Percentiles rank a stretch among this genome's conserved stretches.
These are phyloP conservation scores for Neurospora hispaniola DNA, from an alignment of 495 filamentous ascomycete species.

Conservation along the genomic window DNA sequence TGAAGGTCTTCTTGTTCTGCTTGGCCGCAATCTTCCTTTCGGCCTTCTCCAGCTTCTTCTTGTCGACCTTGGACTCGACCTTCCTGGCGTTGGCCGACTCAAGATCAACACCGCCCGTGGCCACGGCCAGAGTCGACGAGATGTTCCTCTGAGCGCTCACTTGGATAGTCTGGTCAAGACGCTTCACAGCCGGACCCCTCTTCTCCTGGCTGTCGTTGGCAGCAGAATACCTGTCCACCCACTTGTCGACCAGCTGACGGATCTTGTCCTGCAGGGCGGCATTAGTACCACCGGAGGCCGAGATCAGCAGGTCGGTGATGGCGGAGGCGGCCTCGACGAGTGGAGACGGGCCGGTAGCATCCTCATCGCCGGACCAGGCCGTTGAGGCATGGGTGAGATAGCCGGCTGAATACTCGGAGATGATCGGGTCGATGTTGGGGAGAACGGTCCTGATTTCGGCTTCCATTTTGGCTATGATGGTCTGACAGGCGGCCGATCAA, in stretches of 20 bases:
- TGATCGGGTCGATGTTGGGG: conserved; percentile 77
- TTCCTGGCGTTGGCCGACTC: conserved; percentile 87
- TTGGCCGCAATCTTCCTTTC: conserved; percentile 97
- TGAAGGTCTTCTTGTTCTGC: conserved; percentile 96
- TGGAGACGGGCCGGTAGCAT: conserved; percentile 55
- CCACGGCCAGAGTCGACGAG: conserved; percentile 85
- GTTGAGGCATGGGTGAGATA: conserved; percentile 90
- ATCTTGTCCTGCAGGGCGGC: conserved; percentile 65
- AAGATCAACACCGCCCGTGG: conserved; percentile 75
- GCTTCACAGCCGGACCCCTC: conserved; percentile 66
- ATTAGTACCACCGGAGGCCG: conserved; percentile 69
- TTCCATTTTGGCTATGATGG: conserved; percentile 52
- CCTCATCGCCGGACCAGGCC: conserved; percentile 65
- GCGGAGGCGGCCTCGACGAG: conserved; percentile 74
- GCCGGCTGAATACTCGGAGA: conserved; percentile 89
- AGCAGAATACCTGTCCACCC: conserved; percentile 69
- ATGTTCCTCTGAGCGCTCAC: conserved; percentile 90
- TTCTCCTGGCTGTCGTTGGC: conserved; percentile 46
- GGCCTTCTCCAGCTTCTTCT: conserved; percentile 98
- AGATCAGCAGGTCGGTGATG: conserved; percentile 77
- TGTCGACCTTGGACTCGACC: conserved; percentile 93
- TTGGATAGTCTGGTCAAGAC: conserved; percentile 90
- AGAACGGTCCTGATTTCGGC: conserved; percentile 78
- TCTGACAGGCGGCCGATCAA: neutral
- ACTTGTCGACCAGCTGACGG: conserved; percentile 76